phyloP scores from a whole-genome alignment of 768 basidiomycete genomes.

The Leccinum rimulosum region DNA sequence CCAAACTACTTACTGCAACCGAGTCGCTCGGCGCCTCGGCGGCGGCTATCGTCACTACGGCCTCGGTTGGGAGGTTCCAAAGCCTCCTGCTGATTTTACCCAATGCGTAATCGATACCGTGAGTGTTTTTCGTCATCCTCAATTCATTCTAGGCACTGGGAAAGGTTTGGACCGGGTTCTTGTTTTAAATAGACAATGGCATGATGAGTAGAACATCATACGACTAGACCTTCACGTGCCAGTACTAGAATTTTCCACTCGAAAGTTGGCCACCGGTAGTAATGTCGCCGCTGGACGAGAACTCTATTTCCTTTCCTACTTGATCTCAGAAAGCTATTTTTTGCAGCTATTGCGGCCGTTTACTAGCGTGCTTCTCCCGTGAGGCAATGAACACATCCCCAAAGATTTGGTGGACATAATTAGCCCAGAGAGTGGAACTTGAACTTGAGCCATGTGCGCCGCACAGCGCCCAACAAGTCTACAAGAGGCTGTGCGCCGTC shows the following conservation, averaged over 20 bases:
- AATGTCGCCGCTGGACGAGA: constrained; percentile 11
- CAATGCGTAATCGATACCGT: constrained; percentile 5
- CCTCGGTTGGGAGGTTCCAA: not conserved
- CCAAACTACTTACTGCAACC: too few species aligned
- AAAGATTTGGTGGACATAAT: constrained; percentile 10
- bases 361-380: not conserved
- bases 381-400: not conserved
- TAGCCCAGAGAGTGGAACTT: not conserved
- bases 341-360: constrained; percentile 11
- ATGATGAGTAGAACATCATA: not conserved
- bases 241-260: constrained; percentile 3
- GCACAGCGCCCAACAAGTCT: not conserved
- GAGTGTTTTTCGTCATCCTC: not conserved
- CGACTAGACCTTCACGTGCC: constrained; percentile 16
- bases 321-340: constrained; percentile 6
- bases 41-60: not conserved
- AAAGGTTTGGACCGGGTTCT: not conserved
- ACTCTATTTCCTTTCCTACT: constrained; percentile 8
- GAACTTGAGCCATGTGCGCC: not conserved
- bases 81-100: not conserved
- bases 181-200: not conserved
- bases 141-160: constrained; percentile 2
- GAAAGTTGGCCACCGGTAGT: not conserved
- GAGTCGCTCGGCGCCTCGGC: not conserved
- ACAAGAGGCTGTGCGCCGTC: not conserved